phyloP scores from a whole-genome alignment of 2,329 filamentous ascomycete genomes.

The Talaromyces rugulosus region DNA sequence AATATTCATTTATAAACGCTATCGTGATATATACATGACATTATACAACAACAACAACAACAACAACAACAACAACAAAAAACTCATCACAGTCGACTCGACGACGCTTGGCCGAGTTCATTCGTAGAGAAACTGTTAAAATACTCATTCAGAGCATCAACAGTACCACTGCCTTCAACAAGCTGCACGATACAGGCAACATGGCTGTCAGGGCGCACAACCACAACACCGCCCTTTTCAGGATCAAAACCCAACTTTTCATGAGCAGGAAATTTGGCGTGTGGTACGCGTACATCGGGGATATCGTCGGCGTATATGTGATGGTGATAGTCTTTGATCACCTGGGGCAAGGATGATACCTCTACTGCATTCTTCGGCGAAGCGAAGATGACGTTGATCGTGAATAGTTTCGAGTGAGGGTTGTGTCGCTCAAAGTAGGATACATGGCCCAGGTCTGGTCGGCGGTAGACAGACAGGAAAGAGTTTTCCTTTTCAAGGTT shows the following conservation, averaged over 20 bases:
- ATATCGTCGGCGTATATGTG: slow-evolving; percentile 85
- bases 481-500: slow-evolving; percentile 62
- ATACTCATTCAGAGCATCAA: slow-evolving; percentile 77
- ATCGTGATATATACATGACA: too few relatives aligned
- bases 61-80: too few relatives aligned
- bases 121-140: slow-evolving; percentile 71
- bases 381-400: slow-evolving; percentile 71
- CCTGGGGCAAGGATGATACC: slow-evolving; percentile 65
- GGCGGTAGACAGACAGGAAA: slow-evolving; percentile 66
- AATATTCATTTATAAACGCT: too few relatives aligned
- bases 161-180: slow-evolving; percentile 71
- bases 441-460: slow-evolving; percentile 58
- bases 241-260: slow-evolving; percentile 78
- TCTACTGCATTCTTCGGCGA: slow-evolving; percentile 65
- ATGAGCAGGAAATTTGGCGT: slow-evolving; percentile 71
- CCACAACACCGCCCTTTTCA: slow-evolving; percentile 71
- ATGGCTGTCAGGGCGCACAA: slow-evolving; percentile 84
- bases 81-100: slow-evolving; percentile 28
- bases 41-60: too few relatives aligned
- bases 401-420: slow-evolving; percentile 79
- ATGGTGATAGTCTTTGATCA: slow-evolving; percentile 71
- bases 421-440: slow-evolving; percentile 78
- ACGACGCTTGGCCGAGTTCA: slow-evolving; percentile 31
- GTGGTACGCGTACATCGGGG: slow-evolving; percentile 65
- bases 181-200: slow-evolving; percentile 72